These are phyloP conservation scores for Erigeron philadelphicus DNA, from an alignment of 140 eudicot species.

Conservation along the genomic window DNA sequence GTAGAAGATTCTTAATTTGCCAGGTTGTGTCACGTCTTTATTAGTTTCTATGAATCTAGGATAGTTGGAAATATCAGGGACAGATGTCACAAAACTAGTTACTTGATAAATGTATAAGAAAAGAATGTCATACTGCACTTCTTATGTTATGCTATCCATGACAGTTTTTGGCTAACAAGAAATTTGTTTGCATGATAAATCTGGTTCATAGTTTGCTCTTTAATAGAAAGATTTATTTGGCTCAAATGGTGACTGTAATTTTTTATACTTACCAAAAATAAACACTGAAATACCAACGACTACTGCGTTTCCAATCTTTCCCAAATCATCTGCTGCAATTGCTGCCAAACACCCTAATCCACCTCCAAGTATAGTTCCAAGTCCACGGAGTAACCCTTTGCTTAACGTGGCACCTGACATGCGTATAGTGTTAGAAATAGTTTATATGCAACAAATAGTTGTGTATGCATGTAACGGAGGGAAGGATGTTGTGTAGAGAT, in stretches of 20 bases:
- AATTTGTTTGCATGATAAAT: background rate
- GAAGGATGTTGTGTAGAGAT: too few species aligned
- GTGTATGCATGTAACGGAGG: too few species aligned
- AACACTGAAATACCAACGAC: conserved; percentile 53
- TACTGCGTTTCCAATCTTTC: conserved; percentile 52
- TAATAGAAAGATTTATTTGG: background rate
- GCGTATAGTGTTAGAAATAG: background rate
- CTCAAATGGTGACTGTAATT: background rate
- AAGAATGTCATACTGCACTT: background rate
- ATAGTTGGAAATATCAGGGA: too few species aligned
- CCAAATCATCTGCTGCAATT: conserved; percentile 45
- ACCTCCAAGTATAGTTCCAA: conserved; percentile 73
- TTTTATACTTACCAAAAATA: conserved; percentile 43
- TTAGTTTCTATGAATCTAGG: too few species aligned
- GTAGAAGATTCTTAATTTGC: background rate
- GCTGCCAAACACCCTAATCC: conserved; percentile 76
- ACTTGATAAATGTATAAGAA: background rate
- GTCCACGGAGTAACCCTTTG: conserved; percentile 75
- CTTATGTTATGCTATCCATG: conserved; percentile 16
- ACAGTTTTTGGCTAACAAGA: background rate
- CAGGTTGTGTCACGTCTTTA: too few species aligned
- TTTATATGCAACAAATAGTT: background rate
- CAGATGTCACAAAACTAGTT: too few species aligned
- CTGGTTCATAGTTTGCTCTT: background rate
- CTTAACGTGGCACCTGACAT: conserved; percentile 75